Evolutionary conservation across 2,329 filamentous ascomycete genomes (phyloP).

Genomic region (Elsinoe perseae): DNA sequence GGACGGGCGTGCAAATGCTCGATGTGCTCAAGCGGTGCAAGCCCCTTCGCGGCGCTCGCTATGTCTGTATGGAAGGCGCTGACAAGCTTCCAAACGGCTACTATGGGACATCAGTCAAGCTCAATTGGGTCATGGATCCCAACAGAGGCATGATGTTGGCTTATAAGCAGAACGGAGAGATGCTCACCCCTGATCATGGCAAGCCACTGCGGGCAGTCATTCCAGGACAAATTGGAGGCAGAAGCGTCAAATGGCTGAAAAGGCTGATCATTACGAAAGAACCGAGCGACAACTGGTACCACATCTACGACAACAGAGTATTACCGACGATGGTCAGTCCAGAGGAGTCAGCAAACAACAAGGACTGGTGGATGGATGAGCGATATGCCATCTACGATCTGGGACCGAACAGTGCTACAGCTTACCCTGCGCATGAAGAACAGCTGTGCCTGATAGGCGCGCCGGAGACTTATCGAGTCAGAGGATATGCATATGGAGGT

Average conservation of each 20-base stretch:
- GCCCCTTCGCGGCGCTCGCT: conserved; percentile 63
- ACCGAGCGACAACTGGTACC: conserved; percentile 90
- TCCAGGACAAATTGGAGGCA: conserved; percentile 82
- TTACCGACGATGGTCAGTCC: conserved; percentile 79
- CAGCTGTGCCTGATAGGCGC: conserved; percentile 45
- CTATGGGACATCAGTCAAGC: conserved; percentile 80
- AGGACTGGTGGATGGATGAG: conserved; percentile 78
- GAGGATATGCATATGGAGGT: conserved; percentile 82
- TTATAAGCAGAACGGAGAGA: conserved; percentile 83
- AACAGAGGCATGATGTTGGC: conserved; percentile 80
- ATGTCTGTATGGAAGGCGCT: conserved; percentile 83
- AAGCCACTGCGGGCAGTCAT: conserved; percentile 75
- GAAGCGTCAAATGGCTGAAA: conserved; percentile 90
- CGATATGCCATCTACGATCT: conserved; percentile 90
- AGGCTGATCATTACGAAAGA: conserved; percentile 66
- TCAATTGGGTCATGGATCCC: conserved; percentile 80
- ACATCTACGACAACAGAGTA: conserved; percentile 88
- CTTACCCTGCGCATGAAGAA: conserved; percentile 73
- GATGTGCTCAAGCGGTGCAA: conserved; percentile 62
- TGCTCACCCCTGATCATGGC: conserved; percentile 74
- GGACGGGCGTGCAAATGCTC: conserved; percentile 70
- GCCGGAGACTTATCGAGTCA: conserved; percentile 52
- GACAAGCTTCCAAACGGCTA: conserved; percentile 80
- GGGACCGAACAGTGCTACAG: conserved; percentile 76
- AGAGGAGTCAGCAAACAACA: conserved; percentile 66